A percentile compares a stretch with the other conserved stretches of the same genome.
These are phyloP conservation scores for Spathaspora sp. DNA, from an alignment of 1,139 yeast genomes.

Conservation along the genomic window DNA sequence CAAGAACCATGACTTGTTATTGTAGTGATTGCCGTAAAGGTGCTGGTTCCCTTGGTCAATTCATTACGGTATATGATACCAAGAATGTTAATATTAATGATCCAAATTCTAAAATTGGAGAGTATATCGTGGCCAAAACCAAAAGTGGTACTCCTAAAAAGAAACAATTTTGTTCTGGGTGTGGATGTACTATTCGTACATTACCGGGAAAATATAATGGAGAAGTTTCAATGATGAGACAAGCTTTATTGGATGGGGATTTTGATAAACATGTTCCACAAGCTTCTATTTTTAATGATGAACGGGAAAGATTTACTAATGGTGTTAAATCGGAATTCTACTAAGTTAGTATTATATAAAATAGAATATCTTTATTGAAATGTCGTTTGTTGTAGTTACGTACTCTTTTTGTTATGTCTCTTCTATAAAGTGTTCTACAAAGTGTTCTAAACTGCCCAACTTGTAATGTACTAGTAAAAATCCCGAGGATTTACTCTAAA, in stretches of 20 bases:
- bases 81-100: slow-evolving; percentile 17
- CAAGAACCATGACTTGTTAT: slow-evolving; percentile 17
- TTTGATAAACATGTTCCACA: slow-evolving; percentile 9
- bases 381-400: too few relatives aligned
- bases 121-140: slow-evolving; percentile 17
- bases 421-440: too few relatives aligned
- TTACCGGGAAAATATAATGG: slow-evolving; percentile 22
- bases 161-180: slow-evolving; percentile 20
- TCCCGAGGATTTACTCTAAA: too few relatives aligned
- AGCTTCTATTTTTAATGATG: slow-evolving; percentile 10
- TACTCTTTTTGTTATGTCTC: too few relatives aligned
- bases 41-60: slow-evolving; percentile 25
- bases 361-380: too few relatives aligned
- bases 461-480: too few relatives aligned
- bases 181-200: slow-evolving; percentile 23
- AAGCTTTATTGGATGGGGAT: slow-evolving; percentile 19
- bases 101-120: slow-evolving; percentile 12
- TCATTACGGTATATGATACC: slow-evolving; percentile 15
- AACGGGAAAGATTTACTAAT: slow-evolving; percentile 6
- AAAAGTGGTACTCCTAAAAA: slow-evolving; percentile 22
- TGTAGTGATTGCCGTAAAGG: slow-evolving; percentile 26
- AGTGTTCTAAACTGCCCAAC: too few relatives aligned
- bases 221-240: slow-evolving; percentile 18
- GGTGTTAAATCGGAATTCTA: slow-evolving; percentile 8
- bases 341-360: too few relatives aligned